Conservation (phyloP, 1,139 yeast genomes). For the Pneumocystis jirovecii region DNA sequence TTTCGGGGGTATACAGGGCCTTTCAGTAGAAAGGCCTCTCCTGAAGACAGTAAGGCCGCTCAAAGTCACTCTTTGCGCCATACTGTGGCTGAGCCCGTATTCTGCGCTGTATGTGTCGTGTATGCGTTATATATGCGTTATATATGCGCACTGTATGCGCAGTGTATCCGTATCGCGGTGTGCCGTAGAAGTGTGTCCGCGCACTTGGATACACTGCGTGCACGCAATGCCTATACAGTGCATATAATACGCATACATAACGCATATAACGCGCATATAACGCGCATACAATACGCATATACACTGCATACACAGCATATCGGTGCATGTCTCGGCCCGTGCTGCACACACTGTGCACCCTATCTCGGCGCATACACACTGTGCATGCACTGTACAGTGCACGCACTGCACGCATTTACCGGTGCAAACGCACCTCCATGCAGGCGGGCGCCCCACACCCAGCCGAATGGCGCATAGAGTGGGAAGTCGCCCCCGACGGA, state of each 20-base stretch:
- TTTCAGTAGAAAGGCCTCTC: neutral
- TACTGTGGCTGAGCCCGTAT: no score
- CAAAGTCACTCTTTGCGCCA: neutral
- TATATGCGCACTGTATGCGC: no score
- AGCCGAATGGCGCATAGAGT: slow-evolving; percentile 58
- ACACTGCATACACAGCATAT: no score
- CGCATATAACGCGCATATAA: neutral
- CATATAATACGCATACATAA: neutral
- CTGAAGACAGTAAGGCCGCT: neutral
- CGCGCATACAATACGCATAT: no score
- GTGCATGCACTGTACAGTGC: no score
- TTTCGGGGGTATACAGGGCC: slow-evolving; percentile 83
- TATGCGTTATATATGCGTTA: no score
- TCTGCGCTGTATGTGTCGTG: no score
- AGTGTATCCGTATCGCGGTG: no score
- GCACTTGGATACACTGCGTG: no score
- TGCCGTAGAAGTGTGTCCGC: no score
- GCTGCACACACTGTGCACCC: no score
- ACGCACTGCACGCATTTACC: slow-evolving; percentile 62
- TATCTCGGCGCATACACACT: neutral
- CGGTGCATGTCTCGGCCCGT: no score
- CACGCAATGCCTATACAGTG: neutral
- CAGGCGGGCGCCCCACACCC: slow-evolving; percentile 46
- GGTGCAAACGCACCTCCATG: slow-evolving; percentile 68
- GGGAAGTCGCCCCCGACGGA: slow-evolving; percentile 67